Conservation (phyloP, 2,329 filamentous ascomycete genomes). For the Corinectria fuckeliana region DNA sequence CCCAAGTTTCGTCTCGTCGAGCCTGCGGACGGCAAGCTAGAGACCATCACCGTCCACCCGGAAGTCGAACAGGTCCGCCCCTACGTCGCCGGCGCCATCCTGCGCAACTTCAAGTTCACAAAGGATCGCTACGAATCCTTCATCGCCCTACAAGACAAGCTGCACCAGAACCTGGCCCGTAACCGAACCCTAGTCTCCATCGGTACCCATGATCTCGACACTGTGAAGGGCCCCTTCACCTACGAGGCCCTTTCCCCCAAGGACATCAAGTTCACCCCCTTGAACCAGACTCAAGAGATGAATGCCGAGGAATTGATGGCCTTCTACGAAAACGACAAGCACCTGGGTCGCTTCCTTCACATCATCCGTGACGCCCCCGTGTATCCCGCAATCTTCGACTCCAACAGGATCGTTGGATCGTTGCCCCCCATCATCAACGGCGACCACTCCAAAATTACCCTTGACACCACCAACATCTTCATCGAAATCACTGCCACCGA, state of each 20-base stretch:
- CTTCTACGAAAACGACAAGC: constrained; percentile 94
- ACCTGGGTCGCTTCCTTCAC: constrained; percentile 87
- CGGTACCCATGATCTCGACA: constrained; percentile 95
- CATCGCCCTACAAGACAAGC: constrained; percentile 96
- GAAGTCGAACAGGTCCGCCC: constrained; percentile 81
- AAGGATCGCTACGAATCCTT: constrained; percentile 94
- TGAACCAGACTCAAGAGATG: constrained; percentile 93
- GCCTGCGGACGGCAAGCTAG: constrained; percentile 74
- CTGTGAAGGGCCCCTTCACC: constrained; percentile 90
- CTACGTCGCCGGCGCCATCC: constrained; percentile 85
- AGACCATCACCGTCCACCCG: constrained; percentile 81
- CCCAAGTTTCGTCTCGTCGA: constrained; percentile 81
- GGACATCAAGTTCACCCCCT: constrained; percentile 86
- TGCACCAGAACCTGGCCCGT: constrained; percentile 93
- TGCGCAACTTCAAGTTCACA: constrained; percentile 91
- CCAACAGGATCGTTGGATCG: constrained; percentile 85
- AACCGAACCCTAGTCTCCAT: constrained; percentile 95
- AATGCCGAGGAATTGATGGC: constrained; percentile 87
- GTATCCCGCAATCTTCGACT: constrained; percentile 95
- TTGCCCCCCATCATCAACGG: constrained; percentile 98
- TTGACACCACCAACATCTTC: constrained; percentile 91
- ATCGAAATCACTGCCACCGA: constrained; percentile 98
- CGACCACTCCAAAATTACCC: constrained; percentile 93
- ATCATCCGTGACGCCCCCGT: constrained; percentile 94
- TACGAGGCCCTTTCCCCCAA: constrained; percentile 93